Evolutionary conservation across 2,329 filamentous ascomycete species (phyloP), one percentile per base, ranked within the genome.

Genomic region (Gaeumannomyces sp.): DNA sequence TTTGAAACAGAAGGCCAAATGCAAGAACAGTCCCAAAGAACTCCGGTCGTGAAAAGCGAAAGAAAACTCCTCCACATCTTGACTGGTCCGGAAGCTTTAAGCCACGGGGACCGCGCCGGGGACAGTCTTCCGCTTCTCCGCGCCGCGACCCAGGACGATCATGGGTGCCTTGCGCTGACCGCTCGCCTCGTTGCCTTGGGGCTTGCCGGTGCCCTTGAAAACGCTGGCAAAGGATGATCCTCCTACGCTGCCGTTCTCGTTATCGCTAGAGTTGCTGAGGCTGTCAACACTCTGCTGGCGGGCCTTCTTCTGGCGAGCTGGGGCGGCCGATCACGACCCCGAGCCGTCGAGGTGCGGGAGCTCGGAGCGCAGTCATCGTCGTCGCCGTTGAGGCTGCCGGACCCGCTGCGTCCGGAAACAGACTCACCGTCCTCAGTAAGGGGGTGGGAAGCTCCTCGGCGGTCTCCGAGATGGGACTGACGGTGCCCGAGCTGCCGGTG

Each of bases 401-500:
- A 93, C 71, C 88, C 85, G 74, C 91, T 91, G 72, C 85, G 85
- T 65, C 86, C 88, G 61, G 85, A 86, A 65, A 90, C 88, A 65
- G 89, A 90, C 71, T 90, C 87, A 70, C 95, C 91, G 72, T 94
- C 92, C 60, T 94, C 92, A 53, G 85, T 86, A 64, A 86, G 75
- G 61, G 85, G 13, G 89, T 88, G 69, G 91, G 89, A 65, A 87
- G 77, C 68, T 87, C 81, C 71, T 89, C 86, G 4, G 82, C 83
- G 64, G 84, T 88, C 79, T 98, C 95, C 64, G 93, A 97, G 65
- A 94, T 90, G 16, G 95, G 94, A 73, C 91, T 96, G 79, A 92
- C 92, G 77, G 89, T 93, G 66, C 91, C 92, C 66, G 83, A 86
- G 75, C 88, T 89, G 68, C 86, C 82, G 68, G 89, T 89, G 64